Base-by-base conservation (phyloP, 768 basidiomycete species). In the Pisolithus orientalis region DNA sequence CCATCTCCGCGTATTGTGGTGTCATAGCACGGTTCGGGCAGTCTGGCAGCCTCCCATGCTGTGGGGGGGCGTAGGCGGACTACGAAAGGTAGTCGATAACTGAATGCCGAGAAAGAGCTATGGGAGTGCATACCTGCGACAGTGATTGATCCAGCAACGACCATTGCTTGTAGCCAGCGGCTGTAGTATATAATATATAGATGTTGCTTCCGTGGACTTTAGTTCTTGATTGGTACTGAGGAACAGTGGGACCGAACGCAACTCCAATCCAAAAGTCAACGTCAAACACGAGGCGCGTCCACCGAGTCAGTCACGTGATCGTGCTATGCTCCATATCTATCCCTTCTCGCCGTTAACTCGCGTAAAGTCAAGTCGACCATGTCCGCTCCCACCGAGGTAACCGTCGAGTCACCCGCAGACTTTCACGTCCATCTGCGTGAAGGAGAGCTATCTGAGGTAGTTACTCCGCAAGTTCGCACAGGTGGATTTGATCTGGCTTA, bases 391-490 rank as follows among this genome's bases (percentile, higher is more conserved):
- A 47, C 45, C 38, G 54, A 21, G 40, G 49, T 4, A 6, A 39
- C 58, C 53, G 48, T 70, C 25, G 45, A 56, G 13, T 81, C 87
- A 2, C 90, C 92, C 14, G 87, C 90, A 31, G 92, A 94, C 74
- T 95, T 96, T 64, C 96, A 99, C 74, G 94, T 97, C 59, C 95
- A 99, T 68, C 83, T 99, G 28, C 83, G 96, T 39, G 92, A 98
- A 66, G 93, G 90, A 28, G 70, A 80, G 31, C 72, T 99, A 57
- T 85, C 87, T 25, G 72, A 80, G 50, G 79, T 98, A 13, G 93
- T 98, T 37, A 84, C 85, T 5, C 91, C 93, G 14, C 93, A 97
- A 74, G 89, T 99, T 49, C 77, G 82, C 32, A 72, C 83, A 65
- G 96, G 96, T 42, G 96, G 96, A 1, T 94, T 98, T 62, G 72